Percentiles rank a stretch among this genome's conserved stretches.
phyloP scores from a whole-genome alignment of 768 basidiomycete species.

The Rhizopogon roseolus region DNA sequence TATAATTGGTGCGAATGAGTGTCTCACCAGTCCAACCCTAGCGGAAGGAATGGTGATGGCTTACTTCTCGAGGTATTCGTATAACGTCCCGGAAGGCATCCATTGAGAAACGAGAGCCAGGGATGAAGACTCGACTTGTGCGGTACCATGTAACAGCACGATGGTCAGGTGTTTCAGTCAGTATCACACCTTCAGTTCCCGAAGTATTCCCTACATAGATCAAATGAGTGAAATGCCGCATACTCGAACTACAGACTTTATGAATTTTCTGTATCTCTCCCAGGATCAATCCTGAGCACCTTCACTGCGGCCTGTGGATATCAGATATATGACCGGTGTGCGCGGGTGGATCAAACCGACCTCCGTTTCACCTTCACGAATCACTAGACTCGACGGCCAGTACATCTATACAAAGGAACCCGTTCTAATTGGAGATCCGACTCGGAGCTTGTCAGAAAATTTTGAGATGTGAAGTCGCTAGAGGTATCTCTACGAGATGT shows the following conservation, averaged over 20 bases:
- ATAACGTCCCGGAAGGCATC: not conserved
- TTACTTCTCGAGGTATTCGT: no score
- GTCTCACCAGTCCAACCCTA: not conserved
- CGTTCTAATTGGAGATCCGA: not conserved
- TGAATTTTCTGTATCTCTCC: not conserved
- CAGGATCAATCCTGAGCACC: not conserved
- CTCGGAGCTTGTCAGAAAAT: not conserved
- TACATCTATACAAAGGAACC: not conserved
- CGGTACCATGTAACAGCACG: conserved; percentile 10
- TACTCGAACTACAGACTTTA: not conserved
- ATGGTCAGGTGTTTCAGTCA: conserved; percentile 14
- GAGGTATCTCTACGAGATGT: not conserved
- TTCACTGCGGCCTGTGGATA: not conserved
- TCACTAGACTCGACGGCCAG: not conserved
- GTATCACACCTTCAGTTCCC: conserved; percentile 16
- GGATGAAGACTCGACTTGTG: not conserved
- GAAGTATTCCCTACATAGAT: conserved; percentile 8
- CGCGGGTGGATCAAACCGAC: not conserved
- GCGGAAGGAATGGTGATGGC: no score
- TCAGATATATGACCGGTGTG: not conserved
- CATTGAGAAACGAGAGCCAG: not conserved
- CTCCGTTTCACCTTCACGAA: not conserved
- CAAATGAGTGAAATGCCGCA: not conserved
- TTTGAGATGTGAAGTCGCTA: not conserved
- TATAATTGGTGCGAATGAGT: no score